A percentile compares a stretch with the other conserved stretches of the same genome.
These are phyloP conservation scores for Colletotrichum tamarilloi DNA, from an alignment of 2,329 filamentous ascomycete species.

Conservation along the genomic window DNA sequence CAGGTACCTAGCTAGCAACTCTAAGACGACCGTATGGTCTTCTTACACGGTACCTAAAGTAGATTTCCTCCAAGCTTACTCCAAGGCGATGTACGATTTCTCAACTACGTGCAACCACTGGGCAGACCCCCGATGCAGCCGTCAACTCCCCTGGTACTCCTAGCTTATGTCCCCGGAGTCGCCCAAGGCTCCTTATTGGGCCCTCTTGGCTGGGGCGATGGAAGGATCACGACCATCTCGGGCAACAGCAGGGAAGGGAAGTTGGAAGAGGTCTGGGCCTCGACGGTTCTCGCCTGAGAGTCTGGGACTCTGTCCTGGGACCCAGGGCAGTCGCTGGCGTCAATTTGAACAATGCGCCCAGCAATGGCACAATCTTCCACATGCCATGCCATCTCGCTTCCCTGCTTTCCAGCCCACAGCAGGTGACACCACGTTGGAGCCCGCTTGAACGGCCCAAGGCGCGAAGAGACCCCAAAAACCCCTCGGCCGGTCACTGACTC, in stretches of 20 bases:
- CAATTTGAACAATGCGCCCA: not conserved
- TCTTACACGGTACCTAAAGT: too few species aligned
- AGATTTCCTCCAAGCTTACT: not conserved
- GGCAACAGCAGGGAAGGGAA: not conserved
- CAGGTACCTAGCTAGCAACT: not conserved
- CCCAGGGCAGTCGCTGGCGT: not conserved
- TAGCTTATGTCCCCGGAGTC: slow-evolving; percentile 23
- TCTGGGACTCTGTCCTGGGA: not conserved
- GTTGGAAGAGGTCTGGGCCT: slow-evolving; percentile 8
- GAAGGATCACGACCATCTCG: slow-evolving; percentile 8
- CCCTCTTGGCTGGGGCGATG: not conserved
- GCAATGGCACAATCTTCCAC: not conserved
- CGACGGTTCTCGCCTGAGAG: not conserved
- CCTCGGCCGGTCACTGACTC: slow-evolving; percentile 14
- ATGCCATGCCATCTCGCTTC: not conserved
- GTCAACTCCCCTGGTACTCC: not conserved
- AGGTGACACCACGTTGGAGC: slow-evolving; percentile 17
- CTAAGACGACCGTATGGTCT: not conserved
- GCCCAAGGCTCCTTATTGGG: slow-evolving; percentile 12
- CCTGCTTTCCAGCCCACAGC: slow-evolving; percentile 3
- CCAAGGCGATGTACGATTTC: not conserved
- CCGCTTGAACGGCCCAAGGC: slow-evolving; percentile 21
- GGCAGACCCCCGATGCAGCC: not conserved
- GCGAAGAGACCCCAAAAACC: not conserved
- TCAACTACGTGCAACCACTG: not conserved